Base-by-base conservation (phyloP, 1,284 basidiomycete genomes). In the Exobasidium rhododendri region DNA sequence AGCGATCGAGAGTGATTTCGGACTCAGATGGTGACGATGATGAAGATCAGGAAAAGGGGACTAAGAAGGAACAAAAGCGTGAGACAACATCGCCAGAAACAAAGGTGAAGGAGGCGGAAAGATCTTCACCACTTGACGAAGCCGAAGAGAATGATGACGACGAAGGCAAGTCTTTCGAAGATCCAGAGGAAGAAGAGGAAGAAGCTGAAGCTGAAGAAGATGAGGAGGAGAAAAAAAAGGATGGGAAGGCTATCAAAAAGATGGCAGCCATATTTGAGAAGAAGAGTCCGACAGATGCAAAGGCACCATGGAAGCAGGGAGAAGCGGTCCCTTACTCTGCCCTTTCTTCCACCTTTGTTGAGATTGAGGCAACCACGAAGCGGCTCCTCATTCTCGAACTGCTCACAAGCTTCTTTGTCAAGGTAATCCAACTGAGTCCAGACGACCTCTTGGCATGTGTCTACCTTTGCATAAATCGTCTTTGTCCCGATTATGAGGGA, bases 381-480 rank as follows among this genome's bases (percentile, higher is more conserved):
- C 89, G 96, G 5, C 83, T 97, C 43, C 93, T 96, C 80, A 99
- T 97, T 80, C 90, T 88, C 4, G 86, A 92, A 0, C 83, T 92
- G 64, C 85, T 98, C 28, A 97, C 92, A 0, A 85, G 89, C 0
- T 91, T 97, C 78, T 84, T 98, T 43, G 82, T 92, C 3, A 86
- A 94, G 11, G 92, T 98, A 46, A 94, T 97, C 55, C 86, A 88
- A 76, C 85, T 90, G 35, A 90, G 91, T 65, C 86, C 69, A 2
- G 83, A 86, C 58, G 87, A 86, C 56, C 85, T 99, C 29, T 84
- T 97, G 13, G 90, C 92, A 74, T 86, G 89, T 0, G 89, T 98
- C 2, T 99, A 99, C 76, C 85, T 99, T 1, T 98, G 94, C 78
- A 97, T 98, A 80, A 99, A 99, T 78, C 45, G 96, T 89, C 81